A percentile compares a stretch with the other conserved stretches of the same genome.
These are phyloP conservation scores for Arachis stenosperma DNA, from an alignment of 306 rosid species.

Conservation along the genomic window DNA sequence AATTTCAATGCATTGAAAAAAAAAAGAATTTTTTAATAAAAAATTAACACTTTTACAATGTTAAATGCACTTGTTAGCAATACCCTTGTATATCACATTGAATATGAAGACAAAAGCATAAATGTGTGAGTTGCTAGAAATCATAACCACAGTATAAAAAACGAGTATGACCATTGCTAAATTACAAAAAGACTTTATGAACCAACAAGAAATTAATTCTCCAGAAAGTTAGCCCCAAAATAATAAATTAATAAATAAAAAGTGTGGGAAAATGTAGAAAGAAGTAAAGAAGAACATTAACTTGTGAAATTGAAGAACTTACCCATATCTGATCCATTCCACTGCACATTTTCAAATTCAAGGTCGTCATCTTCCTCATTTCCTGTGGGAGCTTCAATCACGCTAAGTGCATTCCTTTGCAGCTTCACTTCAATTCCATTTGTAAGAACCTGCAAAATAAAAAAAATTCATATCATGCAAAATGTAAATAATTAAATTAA, in stretches of 20 bases:
- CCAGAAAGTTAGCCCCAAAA: neutral
- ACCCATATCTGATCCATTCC: constrained; percentile 95
- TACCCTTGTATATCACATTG: neutral
- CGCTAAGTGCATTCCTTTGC: constrained; percentile 96
- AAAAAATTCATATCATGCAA: neutral
- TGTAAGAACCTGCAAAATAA: constrained; percentile 74
- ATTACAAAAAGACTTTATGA: constrained; percentile 9
- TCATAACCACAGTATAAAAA: constrained; percentile 23
- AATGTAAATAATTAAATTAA: too few relatives aligned
- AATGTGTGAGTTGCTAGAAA: neutral
- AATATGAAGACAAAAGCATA: constrained; percentile 21
- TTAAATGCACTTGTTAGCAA: too few relatives aligned
- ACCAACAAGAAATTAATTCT: neutral
- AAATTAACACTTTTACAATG: too few relatives aligned
- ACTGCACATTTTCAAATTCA: constrained; percentile 69
- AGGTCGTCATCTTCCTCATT: constrained; percentile 92
- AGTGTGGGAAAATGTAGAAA: neutral
- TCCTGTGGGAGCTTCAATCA: constrained; percentile 91
- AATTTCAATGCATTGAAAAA: too few relatives aligned
- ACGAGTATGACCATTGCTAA: constrained; percentile 5
- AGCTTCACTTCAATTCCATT: constrained; percentile 96
- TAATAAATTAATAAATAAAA: too few relatives aligned
- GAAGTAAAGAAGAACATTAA: neutral
- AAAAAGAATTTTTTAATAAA: too few relatives aligned
- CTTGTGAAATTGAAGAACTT: constrained; percentile 38